phyloP scores from a whole-genome alignment of 176 grass and related monocot genomes.

The Bolboschoenus planiculmis region DNA sequence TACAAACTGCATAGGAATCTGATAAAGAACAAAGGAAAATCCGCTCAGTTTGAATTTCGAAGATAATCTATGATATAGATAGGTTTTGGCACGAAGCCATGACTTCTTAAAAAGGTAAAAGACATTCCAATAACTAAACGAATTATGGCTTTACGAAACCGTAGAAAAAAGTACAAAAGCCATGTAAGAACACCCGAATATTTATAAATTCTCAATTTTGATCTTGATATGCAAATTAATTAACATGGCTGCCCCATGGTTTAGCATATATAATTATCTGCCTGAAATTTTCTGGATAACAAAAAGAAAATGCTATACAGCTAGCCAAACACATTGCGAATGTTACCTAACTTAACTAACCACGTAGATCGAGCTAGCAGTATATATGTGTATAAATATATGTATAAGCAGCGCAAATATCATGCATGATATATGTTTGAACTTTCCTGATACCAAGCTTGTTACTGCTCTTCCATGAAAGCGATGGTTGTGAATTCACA shows the following conservation, averaged over 20 bases:
- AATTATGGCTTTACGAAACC: neutral
- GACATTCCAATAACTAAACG: neutral
- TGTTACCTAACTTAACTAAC: neutral
- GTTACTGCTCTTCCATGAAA: conserved; percentile 16
- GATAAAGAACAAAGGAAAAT: too few species aligned
- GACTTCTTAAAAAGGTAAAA: too few species aligned
- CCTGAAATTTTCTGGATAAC: too few species aligned
- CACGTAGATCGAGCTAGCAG: neutral
- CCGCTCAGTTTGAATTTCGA: too few species aligned
- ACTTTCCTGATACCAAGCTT: neutral
- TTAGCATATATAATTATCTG: too few species aligned
- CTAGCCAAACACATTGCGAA: neutral
- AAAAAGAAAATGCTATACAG: neutral
- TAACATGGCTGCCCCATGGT: neutral
- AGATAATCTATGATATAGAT: too few species aligned
- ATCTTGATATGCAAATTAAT: neutral
- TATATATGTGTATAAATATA: neutral
- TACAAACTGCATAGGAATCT: too few species aligned
- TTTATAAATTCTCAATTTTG: neutral
- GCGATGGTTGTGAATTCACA: neutral
- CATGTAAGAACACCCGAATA: neutral
- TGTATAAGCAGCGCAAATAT: neutral
- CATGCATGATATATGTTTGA: neutral
- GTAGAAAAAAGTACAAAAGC: neutral
- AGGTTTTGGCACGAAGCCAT: too few species aligned